These are phyloP conservation scores for Aspergillus sp. DNA, from an alignment of 2,329 filamentous ascomycete genomes.

Conservation along the genomic window DNA sequence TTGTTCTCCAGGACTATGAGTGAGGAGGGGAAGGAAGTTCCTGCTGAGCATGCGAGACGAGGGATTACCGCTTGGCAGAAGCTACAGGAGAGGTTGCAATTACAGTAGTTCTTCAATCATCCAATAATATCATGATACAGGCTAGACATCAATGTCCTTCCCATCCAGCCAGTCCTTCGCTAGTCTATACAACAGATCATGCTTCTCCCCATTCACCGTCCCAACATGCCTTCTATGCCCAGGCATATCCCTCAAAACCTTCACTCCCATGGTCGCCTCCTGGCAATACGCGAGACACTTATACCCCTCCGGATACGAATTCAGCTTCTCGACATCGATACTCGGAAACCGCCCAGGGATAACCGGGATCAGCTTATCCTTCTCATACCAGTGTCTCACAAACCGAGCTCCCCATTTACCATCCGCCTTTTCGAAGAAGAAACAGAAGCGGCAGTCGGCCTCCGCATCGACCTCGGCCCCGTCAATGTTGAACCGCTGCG, in stretches of 20 bases:
- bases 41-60: too few relatives aligned
- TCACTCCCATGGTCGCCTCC: conserved; percentile 48
- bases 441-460: conserved; percentile 48
- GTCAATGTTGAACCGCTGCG: conserved; percentile 48
- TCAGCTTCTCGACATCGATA: conserved; percentile 43
- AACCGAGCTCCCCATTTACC: conserved; percentile 47
- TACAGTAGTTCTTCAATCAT: too few relatives aligned
- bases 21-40: too few relatives aligned
- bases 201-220: conserved; percentile 41
- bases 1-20: too few relatives aligned
- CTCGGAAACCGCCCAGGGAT: conserved; percentile 44
- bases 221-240: conserved; percentile 42
- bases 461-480: conserved; percentile 48
- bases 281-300: conserved; percentile 46
- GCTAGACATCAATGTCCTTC: conserved; percentile 22
- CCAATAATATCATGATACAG: too few relatives aligned
- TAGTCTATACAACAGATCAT: conserved; percentile 48
- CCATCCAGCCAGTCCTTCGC: conserved; percentile 49
- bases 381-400: conserved; percentile 54
- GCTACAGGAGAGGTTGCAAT: too few relatives aligned
- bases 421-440: conserved; percentile 46
- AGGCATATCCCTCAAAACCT: conserved; percentile 47
- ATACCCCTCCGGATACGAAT: conserved; percentile 46
- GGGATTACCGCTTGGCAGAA: too few relatives aligned
- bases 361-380: conserved; percentile 52